Conservation (phyloP, 2,329 filamentous ascomycete species). For the Dryadomyces sulphureus region DNA sequence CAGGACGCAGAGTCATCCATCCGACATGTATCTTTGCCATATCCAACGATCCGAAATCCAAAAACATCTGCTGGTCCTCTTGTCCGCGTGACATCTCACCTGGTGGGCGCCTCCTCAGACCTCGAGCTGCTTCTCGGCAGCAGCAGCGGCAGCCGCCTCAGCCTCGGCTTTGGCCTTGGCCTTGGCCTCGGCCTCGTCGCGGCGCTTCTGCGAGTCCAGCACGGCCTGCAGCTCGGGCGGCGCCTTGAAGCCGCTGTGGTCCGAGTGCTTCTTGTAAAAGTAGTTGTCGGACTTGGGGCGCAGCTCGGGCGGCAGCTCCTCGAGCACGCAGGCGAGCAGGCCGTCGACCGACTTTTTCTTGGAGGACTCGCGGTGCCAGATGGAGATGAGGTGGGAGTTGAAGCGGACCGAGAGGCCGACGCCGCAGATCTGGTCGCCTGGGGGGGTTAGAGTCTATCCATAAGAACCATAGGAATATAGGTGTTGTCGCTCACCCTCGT, state of each 20-base stretch:
- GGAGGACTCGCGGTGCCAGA: slow-evolving; percentile 84
- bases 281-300: slow-evolving; percentile 57
- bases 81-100: no score
- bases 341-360: slow-evolving; percentile 66
- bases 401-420: slow-evolving; percentile 78
- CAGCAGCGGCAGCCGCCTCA: not conserved
- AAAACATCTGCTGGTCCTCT: no score
- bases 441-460: not conserved
- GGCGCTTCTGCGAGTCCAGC: slow-evolving; percentile 38
- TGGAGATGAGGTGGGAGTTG: slow-evolving; percentile 73
- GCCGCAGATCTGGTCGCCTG: slow-evolving; percentile 78
- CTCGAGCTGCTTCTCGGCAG: no score
- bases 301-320: slow-evolving; percentile 58
- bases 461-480: not conserved
- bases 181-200: slow-evolving; percentile 19
- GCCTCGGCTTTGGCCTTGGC: slow-evolving; percentile 9
- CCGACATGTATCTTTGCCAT: not conserved
- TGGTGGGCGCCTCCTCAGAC: no score
- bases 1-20: not conserved
- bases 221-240: slow-evolving; percentile 44
- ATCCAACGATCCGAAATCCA: not conserved
- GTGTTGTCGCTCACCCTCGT: slow-evolving; percentile 38
- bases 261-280: slow-evolving; percentile 80
- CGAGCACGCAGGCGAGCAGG: slow-evolving; percentile 57
- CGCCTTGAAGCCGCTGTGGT: slow-evolving; percentile 69